Percentiles rank a stretch among this genome's conserved stretches.
Conservation (phyloP, 345 rosid genomes). For the Corchorus olitorius region DNA sequence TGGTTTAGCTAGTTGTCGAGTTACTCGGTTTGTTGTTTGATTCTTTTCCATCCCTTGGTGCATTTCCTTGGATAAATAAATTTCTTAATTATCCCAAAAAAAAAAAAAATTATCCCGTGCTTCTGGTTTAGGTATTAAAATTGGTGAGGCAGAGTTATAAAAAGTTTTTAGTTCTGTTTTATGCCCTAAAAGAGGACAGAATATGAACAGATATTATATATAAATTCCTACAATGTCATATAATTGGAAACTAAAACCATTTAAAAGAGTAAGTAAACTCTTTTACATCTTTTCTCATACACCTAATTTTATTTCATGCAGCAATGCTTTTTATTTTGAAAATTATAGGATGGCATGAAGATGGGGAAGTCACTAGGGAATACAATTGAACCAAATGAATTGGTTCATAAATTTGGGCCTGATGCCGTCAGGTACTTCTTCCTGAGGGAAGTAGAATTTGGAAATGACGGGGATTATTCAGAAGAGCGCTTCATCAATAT, state of each 20-base stretch:
- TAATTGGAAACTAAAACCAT: background rate
- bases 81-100: too few relatives aligned
- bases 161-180: background rate
- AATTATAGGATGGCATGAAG: conserved; percentile 92
- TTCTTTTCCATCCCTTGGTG: too few relatives aligned
- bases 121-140: background rate
- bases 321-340: conserved; percentile 51
- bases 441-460: conserved; percentile 88
- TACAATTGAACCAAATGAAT: conserved; percentile 80
- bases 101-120: too few relatives aligned
- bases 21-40: too few relatives aligned
- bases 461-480: conserved; percentile 94
- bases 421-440: conserved; percentile 96
- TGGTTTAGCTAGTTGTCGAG: too few relatives aligned
- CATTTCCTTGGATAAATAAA: too few relatives aligned
- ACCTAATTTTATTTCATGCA: conserved; percentile 52
- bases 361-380: conserved; percentile 98
- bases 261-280: background rate
- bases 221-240: background rate
- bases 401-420: conserved; percentile 80
- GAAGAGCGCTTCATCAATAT: conserved; percentile 82
- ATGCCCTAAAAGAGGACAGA: background rate
- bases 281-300: conserved; percentile 24
- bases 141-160: background rate
- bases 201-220: background rate